Evolutionary conservation across 768 basidiomycete genomes (phyloP).

Genomic region (Neoboletus brunneissimus): DNA sequence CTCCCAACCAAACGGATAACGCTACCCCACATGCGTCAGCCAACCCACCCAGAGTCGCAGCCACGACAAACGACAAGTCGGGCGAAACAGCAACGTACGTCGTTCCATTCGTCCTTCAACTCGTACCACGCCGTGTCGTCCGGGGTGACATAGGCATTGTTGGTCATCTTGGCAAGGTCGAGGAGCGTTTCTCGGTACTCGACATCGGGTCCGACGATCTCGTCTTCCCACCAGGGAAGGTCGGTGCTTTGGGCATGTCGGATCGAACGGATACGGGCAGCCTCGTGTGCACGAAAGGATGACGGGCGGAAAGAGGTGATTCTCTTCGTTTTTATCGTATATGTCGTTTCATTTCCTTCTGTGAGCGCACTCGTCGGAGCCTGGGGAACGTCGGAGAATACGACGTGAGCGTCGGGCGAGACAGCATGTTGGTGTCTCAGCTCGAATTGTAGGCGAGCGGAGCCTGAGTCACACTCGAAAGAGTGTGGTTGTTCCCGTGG

Average conservation of each 20-base stretch:
- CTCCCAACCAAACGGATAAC: conserved; percentile 89
- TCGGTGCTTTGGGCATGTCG: conserved; percentile 44
- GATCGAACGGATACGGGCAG: conserved; percentile 45
- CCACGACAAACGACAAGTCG: not conserved
- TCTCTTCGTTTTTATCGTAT: conserved; percentile 39
- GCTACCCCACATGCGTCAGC: not conserved
- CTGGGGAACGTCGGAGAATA: conserved; percentile 50
- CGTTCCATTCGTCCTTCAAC: conserved; percentile 62
- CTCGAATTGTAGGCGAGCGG: conserved; percentile 43
- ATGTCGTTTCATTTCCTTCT: conserved; percentile 23
- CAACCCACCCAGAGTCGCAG: not conserved
- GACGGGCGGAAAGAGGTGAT: conserved; percentile 44
- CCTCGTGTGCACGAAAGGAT: conserved; percentile 43
- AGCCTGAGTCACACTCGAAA: not conserved
- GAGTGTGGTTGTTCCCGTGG: not conserved
- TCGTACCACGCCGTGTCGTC: conserved; percentile 76
- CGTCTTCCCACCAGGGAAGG: conserved; percentile 72
- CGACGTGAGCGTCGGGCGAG: conserved; percentile 43
- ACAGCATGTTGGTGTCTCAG: conserved; percentile 63
- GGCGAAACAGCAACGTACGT: conserved; percentile 30
- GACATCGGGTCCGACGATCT: conserved; percentile 72
- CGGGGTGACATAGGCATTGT: conserved; percentile 79
- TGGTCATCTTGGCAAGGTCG: conserved; percentile 91
- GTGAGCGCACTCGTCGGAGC: conserved; percentile 9
- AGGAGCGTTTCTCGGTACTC: conserved; percentile 72